Percentiles rank a stretch among this genome's conserved stretches.
phyloP scores from a whole-genome alignment of 371 early-diverging fungal species.

The Cokeromyces recurvatus region DNA sequence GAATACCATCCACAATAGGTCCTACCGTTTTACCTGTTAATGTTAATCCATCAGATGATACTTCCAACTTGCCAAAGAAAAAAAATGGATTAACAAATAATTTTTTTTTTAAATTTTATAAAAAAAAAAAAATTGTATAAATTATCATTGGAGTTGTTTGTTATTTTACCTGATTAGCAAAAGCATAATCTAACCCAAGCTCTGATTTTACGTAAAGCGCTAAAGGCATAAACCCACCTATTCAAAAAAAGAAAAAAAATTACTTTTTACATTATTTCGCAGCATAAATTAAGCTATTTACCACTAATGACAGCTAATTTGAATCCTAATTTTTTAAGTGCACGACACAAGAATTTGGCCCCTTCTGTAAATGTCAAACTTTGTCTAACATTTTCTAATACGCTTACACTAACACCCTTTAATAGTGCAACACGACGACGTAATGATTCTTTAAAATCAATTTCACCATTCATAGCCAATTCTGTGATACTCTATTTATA shows the following conservation, averaged over 20 bases:
- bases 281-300: slow-evolving; percentile 13
- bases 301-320: slow-evolving; percentile 94
- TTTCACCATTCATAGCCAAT: slow-evolving; percentile 94
- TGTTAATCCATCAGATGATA: slow-evolving; percentile 72
- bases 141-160: too few relatives aligned
- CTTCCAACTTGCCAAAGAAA: slow-evolving; percentile 60
- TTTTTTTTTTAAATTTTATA: too few relatives aligned
- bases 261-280: neutral
- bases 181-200: slow-evolving; percentile 92
- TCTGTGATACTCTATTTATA: slow-evolving; percentile 79
- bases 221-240: slow-evolving; percentile 91
- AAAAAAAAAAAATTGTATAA: too few relatives aligned
- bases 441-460: slow-evolving; percentile 93
- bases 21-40: slow-evolving; percentile 88
- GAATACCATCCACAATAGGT: slow-evolving; percentile 83
- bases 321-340: slow-evolving; percentile 87
- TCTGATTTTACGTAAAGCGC: slow-evolving; percentile 86
- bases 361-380: slow-evolving; percentile 87
- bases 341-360: slow-evolving; percentile 81
- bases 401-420: slow-evolving; percentile 78
- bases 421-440: slow-evolving; percentile 83
- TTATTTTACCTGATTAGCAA: slow-evolving; percentile 90
- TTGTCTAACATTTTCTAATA: slow-evolving; percentile 73
- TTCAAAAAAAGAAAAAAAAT: neutral
- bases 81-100: slow-evolving; percentile 1